These are phyloP conservation scores for Leccinellum albellum DNA, from an alignment of 768 basidiomycete genomes.

Conservation along the genomic window DNA sequence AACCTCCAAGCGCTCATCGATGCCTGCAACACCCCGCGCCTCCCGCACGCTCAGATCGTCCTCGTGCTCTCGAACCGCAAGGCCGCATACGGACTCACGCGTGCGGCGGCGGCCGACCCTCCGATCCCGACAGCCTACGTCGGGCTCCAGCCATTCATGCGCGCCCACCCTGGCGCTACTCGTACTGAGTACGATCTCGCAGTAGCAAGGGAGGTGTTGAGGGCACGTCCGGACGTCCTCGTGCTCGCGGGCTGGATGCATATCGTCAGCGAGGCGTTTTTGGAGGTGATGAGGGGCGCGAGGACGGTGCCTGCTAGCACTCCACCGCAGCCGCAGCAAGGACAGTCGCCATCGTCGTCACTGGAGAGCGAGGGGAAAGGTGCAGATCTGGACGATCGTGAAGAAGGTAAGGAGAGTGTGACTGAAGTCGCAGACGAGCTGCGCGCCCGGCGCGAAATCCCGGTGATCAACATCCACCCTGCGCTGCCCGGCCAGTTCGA, in stretches of 20 bases:
- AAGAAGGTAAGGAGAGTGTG: not conserved
- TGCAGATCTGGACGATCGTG: not conserved
- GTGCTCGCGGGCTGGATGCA: slow-evolving; percentile 99
- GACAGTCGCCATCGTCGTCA: not conserved
- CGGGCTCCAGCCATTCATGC: slow-evolving; percentile 80
- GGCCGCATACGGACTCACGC: slow-evolving; percentile 80
- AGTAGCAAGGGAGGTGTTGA: slow-evolving; percentile 64
- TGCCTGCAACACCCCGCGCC: slow-evolving; percentile 74
- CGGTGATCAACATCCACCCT: slow-evolving; percentile 95
- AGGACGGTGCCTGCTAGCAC: slow-evolving; percentile 27
- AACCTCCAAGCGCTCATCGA: slow-evolving; percentile 97
- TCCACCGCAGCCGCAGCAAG: not conserved
- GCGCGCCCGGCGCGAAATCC: slow-evolving; percentile 39
- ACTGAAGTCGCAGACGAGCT: slow-evolving; percentile 29
- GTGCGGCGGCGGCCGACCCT: slow-evolving; percentile 65
- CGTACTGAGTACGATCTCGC: slow-evolving; percentile 83
- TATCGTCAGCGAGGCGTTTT: slow-evolving; percentile 78
- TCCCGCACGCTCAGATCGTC: slow-evolving; percentile 61
- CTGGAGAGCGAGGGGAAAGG: not conserved
- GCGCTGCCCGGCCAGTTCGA: slow-evolving; percentile 96
- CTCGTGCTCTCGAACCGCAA: slow-evolving; percentile 92
- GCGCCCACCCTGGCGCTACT: slow-evolving; percentile 65
- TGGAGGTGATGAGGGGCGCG: slow-evolving; percentile 53
- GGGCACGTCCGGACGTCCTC: slow-evolving; percentile 72
- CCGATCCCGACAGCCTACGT: slow-evolving; percentile 81